phyloP scores from a whole-genome alignment of 495 filamentous ascomycete genomes.

The Choiromyces venosus region DNA sequence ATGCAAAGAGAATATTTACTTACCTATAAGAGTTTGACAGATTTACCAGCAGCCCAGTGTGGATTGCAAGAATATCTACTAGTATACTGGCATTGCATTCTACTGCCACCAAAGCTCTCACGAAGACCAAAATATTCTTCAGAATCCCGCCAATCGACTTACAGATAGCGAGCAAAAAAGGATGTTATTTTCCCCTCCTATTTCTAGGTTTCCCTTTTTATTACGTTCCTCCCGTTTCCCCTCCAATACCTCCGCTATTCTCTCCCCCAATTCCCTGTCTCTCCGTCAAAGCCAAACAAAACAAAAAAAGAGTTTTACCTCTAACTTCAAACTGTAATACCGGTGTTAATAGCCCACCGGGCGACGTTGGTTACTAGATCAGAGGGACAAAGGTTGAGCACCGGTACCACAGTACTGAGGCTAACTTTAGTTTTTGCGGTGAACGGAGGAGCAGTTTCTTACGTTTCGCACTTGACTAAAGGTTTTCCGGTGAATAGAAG shows the following conservation, averaged over 20 bases:
- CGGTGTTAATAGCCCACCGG: not conserved
- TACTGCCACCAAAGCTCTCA: not conserved
- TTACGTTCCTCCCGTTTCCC: not conserved
- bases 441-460: not conserved
- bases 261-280: not conserved
- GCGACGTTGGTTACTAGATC: not conserved
- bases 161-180: not conserved
- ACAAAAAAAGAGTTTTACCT: not conserved
- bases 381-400: not conserved
- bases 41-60: not conserved
- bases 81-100: not conserved
- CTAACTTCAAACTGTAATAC: not conserved
- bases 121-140: not conserved
- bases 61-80: not conserved
- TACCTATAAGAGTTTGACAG: not conserved
- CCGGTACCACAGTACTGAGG: not conserved
- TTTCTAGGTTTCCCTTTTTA: not conserved
- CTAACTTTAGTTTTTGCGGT: not conserved
- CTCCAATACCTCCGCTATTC: not conserved
- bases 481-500: not conserved
- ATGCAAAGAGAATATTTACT: not conserved
- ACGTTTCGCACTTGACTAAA: not conserved
- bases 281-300: not conserved
- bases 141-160: not conserved
- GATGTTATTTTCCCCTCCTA: not conserved